Evolutionary conservation across 2,329 filamentous ascomycete genomes (phyloP), one percentile per base, ranked within the genome.

Genomic region (Fusarium dimerum): DNA sequence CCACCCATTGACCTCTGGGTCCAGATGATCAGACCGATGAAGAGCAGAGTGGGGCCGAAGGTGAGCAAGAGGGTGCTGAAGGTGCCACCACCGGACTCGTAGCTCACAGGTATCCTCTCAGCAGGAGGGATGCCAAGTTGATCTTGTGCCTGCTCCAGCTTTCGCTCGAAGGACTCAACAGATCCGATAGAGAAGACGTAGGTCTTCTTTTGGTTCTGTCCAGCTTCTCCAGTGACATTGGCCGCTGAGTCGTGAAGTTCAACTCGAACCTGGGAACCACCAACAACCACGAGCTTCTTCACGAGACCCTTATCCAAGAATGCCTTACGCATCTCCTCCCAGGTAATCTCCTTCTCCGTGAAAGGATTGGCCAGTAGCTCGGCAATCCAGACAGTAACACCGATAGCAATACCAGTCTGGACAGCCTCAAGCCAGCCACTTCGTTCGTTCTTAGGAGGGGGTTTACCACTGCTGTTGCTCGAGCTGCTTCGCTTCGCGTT

Each of bases 101-200:
- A 99, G 66, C 88, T 89, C 53, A 99, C 90, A 1, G 94, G 93
- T 64, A 99, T 97, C 56, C 92, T 86, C 71, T 99, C 92, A n/a
- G 83, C 81, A 43, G 81, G 81, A 1, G 94, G 92, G 51, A 99
- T 96, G 40, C 85, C 86, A 34, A 99, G 82, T 68, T 97, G 89
- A 49, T 87, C 78, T 71, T 99, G 94, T 34, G 93, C 92, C 58
- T 90, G 84, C 56, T 97, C 93, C 48, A 99, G 77, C 68, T 88
- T 87, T 68, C 86, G 83, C 77, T 99, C 94, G 61, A 99, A 99
- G 9, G 88, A 87, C 59, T 99, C 93, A 29, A 96, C 85, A 1
- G 92, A 97, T 46, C 94, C 94, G 66, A 99, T 97, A 52, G 89
- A 90, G 79, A 99, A 97, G 75, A 91, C 92, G 75, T 96, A 97